Evolutionary conservation across 352 stramenopile species (phyloP).

Genomic region (Pythium aphanidermatum): DNA sequence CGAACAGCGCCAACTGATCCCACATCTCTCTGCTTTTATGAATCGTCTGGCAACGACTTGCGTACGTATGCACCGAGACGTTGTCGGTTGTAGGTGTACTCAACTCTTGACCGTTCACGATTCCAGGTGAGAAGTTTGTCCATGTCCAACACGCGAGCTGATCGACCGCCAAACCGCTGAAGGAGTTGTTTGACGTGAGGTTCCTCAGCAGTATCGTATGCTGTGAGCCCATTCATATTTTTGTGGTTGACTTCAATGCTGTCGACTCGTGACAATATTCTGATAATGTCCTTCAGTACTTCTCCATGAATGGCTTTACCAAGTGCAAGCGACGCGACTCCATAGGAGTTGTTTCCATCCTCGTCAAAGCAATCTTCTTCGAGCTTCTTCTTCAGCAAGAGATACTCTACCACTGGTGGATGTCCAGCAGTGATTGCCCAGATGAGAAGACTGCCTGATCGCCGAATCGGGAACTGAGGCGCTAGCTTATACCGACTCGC

Average conservation of each 20-base stretch:
- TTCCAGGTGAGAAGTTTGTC: conserved; percentile 49
- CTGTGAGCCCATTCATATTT: conserved; percentile 58
- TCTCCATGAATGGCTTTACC: conserved; percentile 6
- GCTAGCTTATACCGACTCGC: conserved; percentile 10
- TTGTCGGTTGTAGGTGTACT: conserved; percentile 37
- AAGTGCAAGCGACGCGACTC: conserved; percentile 40
- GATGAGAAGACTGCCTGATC: conserved; percentile 48
- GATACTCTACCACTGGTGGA: conserved; percentile 32
- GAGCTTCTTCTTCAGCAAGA: conserved; percentile 36
- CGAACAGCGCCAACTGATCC: conserved; percentile 13
- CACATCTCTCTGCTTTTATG: background rate
- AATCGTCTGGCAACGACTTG: background rate
- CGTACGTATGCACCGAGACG: conserved; percentile 27
- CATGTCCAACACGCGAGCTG: conserved; percentile 35
- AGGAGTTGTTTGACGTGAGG: conserved; percentile 38
- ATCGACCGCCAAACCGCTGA: conserved; percentile 29
- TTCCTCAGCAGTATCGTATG: conserved; percentile 47
- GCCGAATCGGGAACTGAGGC: conserved; percentile 13
- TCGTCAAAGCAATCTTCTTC: conserved; percentile 62
- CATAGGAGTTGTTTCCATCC: conserved; percentile 64
- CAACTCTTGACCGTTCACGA: conserved; percentile 34
- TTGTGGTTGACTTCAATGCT: conserved; percentile 63
- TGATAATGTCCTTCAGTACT: conserved; percentile 28
- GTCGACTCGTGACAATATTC: conserved; percentile 20
- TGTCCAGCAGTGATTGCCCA: conserved; percentile 54